Evolutionary conservation across 176 grass and related monocot genomes (phyloP), one percentile per base, ranked within the genome.

Genomic region (Saccharum spontaneum): DNA sequence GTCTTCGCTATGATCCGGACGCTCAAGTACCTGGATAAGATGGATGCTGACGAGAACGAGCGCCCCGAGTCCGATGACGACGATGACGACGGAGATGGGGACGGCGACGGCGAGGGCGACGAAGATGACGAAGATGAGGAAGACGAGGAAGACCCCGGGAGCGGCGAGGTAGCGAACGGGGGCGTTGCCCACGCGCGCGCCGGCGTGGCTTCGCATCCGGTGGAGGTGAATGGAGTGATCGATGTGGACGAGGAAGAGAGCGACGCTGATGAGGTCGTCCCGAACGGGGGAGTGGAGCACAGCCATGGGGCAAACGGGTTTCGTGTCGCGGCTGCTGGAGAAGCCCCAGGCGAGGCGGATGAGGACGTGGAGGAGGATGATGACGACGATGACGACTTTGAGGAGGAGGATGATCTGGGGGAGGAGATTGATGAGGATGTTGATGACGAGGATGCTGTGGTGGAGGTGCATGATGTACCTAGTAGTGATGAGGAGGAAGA

Each of bases 41-140:
- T 91, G 93, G 93, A 98, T 37, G 91, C 95, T 20, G 95, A 98
- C 78, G 93, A 98, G 87, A 98, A 98, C 89, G 95, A 98, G 85
- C 81, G 95, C 4, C 95, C 93, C 9, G 95, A 98, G 87, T 92
- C 95, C 8, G 95, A 98, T 36, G 93, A 98, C 15, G 95, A 98
- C 14, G 95, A 95, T 10, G 95, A 95, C 26, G 95, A 94, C 0
- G 92, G 81, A 7, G 94, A 94, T 1, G 92, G 74, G 9, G 94
- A 94, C 1, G 94, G 91, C 0, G 94, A 90, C 0, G 94, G 86
- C 4, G 92, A 94, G 1, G 95, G 89, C 0, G 95, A 92, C 4
- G 92, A 97, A 0, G 95, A 94, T 0, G 95, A 97, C 22, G 85
- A 85, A 0, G 88, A 87, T 0, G 88, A 90, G 38, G 88, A 90